Percentiles rank a stretch among this genome's conserved stretches.
Conservation (phyloP, 371 early-diverging fungal species). For the Basidiobolus heterosporus region DNA sequence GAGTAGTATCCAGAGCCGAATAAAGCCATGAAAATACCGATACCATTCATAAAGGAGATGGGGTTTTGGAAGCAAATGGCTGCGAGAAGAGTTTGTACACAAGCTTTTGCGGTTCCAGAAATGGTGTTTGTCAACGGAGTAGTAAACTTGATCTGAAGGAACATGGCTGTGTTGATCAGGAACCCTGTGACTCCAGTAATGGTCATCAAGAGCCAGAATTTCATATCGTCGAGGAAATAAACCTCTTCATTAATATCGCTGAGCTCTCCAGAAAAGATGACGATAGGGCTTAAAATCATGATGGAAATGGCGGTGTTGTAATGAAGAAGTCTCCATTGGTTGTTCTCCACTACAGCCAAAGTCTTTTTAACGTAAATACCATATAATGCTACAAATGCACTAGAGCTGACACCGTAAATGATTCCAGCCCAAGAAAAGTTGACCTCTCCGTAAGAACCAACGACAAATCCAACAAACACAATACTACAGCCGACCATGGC, state of each 20-base stretch:
- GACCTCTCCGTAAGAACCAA: conserved; percentile 51
- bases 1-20: conserved; percentile 49
- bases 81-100: conserved; percentile 37
- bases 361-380: conserved; percentile 64
- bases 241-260: conserved; percentile 28
- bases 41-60: conserved; percentile 41
- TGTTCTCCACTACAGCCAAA: conserved; percentile 38
- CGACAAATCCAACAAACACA: conserved; percentile 50
- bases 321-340: conserved; percentile 53
- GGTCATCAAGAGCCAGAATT: conserved; percentile 53
- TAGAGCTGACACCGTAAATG: conserved; percentile 46
- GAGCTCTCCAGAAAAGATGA: conserved; percentile 42
- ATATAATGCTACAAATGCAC: conserved; percentile 53
- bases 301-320: conserved; percentile 55
- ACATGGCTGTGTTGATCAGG: conserved; percentile 58
- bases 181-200: conserved; percentile 52
- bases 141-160: conserved; percentile 59
- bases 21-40: conserved; percentile 46
- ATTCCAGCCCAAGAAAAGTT: conserved; percentile 54
- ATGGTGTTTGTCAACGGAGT: conserved; percentile 63
- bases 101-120: conserved; percentile 52
- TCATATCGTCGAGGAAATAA: conserved; percentile 18
- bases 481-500: conserved; percentile 42
- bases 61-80: conserved; percentile 48
- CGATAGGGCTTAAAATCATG: conserved; percentile 34